Conservation (phyloP, 2,329 filamentous ascomycete genomes). For the Didymella glomerata region DNA sequence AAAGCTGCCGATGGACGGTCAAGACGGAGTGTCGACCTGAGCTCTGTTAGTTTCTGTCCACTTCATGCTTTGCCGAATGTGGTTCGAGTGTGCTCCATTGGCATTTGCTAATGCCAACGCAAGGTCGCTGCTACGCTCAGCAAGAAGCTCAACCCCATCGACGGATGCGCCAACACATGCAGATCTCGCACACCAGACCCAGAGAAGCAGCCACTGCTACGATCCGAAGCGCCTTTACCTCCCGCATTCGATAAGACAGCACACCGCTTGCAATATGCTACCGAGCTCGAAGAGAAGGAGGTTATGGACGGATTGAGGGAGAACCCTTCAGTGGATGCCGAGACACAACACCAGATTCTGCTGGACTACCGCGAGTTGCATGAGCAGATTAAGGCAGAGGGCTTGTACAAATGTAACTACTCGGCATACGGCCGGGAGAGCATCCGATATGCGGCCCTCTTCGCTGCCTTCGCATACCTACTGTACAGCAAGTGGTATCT, state of each 20-base stretch:
- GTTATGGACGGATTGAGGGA: conserved; percentile 47
- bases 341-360: conserved; percentile 64
- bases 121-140: conserved; percentile 39
- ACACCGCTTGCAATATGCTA: conserved; percentile 44
- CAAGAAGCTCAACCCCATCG: conserved; percentile 37
- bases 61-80: conserved; percentile 12
- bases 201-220: conserved; percentile 35
- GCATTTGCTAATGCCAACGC: conserved; percentile 28
- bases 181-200: conserved; percentile 31
- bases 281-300: conserved; percentile 49
- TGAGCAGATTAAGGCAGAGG: conserved; percentile 62
- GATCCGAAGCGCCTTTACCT: conserved; percentile 17
- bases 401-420: conserved; percentile 68
- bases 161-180: conserved; percentile 27
- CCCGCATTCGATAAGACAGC: conserved; percentile 28
- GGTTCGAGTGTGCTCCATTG: conserved; percentile 10
- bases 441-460: conserved; percentile 63
- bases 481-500: conserved; percentile 64
- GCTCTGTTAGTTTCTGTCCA: conserved; percentile 36
- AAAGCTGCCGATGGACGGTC: conserved; percentile 19
- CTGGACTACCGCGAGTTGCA: conserved; percentile 66
- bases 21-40: conserved; percentile 39
- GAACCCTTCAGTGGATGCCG: conserved; percentile 62
- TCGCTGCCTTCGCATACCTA: conserved; percentile 57
- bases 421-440: conserved; percentile 66